These are phyloP conservation scores for Penicillium lagena DNA, from an alignment of 495 filamentous ascomycete species.

Conservation along the genomic window DNA sequence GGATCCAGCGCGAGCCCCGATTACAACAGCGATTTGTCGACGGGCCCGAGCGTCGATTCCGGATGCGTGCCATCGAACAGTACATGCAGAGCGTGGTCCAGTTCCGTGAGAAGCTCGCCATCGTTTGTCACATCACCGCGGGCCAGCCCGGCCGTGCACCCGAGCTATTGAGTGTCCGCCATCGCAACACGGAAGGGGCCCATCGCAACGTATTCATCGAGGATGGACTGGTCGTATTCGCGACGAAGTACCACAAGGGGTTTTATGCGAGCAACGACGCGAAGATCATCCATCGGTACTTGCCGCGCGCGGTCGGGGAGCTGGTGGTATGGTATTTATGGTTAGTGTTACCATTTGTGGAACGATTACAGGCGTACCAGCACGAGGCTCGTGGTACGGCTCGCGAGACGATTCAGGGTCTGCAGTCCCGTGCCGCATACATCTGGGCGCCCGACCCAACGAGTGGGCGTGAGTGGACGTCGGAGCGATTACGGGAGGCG, in stretches of 20 bases:
- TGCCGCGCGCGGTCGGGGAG: slow-evolving; percentile 1
- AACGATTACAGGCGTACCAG: slow-evolving; percentile 5
- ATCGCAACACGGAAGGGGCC: slow-evolving; percentile 7
- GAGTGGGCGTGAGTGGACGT: slow-evolving; percentile 1
- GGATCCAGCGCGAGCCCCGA: not conserved
- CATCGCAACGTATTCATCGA: slow-evolving; percentile 11
- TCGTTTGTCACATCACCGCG: slow-evolving; percentile 14
- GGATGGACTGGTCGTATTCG: slow-evolving; percentile 1
- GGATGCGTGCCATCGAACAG: not conserved
- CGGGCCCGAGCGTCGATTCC: not conserved
- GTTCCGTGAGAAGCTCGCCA: slow-evolving; percentile 16
- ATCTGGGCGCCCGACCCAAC: not conserved
- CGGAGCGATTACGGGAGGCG: not conserved
- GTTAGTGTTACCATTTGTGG: slow-evolving; percentile 15
- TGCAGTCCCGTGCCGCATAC: not conserved
- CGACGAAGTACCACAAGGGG: slow-evolving; percentile 9
- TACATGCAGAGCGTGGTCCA: not conserved
- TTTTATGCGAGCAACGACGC: slow-evolving; percentile 3
- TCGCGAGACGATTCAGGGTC: not conserved
- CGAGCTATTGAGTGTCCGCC: slow-evolving; percentile 19
- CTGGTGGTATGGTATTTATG: slow-evolving; percentile 12
- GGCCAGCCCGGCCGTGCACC: slow-evolving; percentile 17
- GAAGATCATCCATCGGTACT: slow-evolving; percentile 8
- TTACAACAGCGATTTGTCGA: slow-evolving; percentile 1
- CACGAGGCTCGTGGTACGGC: not conserved